phyloP scores from a whole-genome alignment of 2,329 filamentous ascomycete species.

The Neonectria hederae region DNA sequence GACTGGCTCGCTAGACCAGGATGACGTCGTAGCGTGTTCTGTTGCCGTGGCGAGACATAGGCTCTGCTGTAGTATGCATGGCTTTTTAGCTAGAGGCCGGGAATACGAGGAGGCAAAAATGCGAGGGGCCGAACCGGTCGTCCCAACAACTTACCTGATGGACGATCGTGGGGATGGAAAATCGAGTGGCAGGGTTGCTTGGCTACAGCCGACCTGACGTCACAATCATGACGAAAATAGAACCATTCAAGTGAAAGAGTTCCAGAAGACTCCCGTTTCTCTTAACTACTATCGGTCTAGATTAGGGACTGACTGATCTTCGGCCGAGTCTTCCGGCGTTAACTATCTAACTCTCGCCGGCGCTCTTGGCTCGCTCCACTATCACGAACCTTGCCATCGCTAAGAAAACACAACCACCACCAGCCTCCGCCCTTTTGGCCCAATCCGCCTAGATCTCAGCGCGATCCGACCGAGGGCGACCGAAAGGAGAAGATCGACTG shows the following conservation, averaged over 20 bases:
- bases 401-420: neutral
- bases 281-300: neutral
- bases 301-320: neutral
- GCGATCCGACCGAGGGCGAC: neutral
- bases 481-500: neutral
- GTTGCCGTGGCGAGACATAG: neutral
- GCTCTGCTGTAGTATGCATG: neutral
- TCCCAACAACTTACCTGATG: neutral
- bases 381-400: neutral
- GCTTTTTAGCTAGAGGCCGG: neutral
- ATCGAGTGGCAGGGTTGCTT: neutral
- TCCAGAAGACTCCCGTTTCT: neutral
- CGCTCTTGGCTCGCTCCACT: neutral
- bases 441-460: neutral
- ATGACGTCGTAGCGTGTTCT: neutral
- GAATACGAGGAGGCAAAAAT: neutral
- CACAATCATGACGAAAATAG: slow-evolving; percentile 1
- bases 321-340: neutral
- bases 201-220: neutral
- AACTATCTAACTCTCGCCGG: neutral
- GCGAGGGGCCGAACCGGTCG: neutral
- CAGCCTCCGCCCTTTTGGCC: neutral
- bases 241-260: neutral
- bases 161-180: neutral
- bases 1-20: neutral